Base-by-base conservation (phyloP, 1,284 basidiomycete species). In the Boletus sp. region DNA sequence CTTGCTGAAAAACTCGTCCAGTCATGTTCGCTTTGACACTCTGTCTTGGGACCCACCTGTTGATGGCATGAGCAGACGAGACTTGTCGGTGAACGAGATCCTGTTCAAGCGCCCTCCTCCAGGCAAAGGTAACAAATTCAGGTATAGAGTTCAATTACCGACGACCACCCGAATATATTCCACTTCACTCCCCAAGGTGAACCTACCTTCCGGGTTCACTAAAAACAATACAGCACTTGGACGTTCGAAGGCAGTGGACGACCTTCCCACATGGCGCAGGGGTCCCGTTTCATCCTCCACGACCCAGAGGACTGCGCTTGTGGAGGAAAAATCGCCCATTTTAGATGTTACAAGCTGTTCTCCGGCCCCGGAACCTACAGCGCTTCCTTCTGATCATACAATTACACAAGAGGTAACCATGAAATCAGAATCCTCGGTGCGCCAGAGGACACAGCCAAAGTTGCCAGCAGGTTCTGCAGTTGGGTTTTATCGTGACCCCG, bases 41-140 rank as follows among this genome's bases (percentile, higher is more conserved):
- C 71, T 89, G 49, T 84, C 87, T 4, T 91, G 86, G 70, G 77
- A 82, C 23, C 89, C 91, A 23, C 84, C 87, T 7, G 73, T 90
- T 8, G 78, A 80, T 49, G 79, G 78, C 33, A 82, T 88, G 72
- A 78, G 65, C 40, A 74, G 71, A 22, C 71, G 73, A 33, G 81
- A 83, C 39, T 72, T 89, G 30, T 82, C 81, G 4, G 57, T 89
- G 25, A 84, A 90, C 55, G 84, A 89, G 16, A 66, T 84, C 35
- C 69, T 95, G 33, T 83, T 92, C 60, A 73, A 68, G 41, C 75
- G 70, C 52, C 67, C 72, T n/a, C 60, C 57, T 25, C 44, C 56
- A 5, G 48, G 60, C 55, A 81, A 77, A 60, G 74, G 75, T 6
- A 57, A 49, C 37, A 77, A 71, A 56, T 47, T 56, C 37, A 78